phyloP scores from a whole-genome alignment of 2,329 filamentous ascomycete species.

The Aureobasidium sp. region DNA sequence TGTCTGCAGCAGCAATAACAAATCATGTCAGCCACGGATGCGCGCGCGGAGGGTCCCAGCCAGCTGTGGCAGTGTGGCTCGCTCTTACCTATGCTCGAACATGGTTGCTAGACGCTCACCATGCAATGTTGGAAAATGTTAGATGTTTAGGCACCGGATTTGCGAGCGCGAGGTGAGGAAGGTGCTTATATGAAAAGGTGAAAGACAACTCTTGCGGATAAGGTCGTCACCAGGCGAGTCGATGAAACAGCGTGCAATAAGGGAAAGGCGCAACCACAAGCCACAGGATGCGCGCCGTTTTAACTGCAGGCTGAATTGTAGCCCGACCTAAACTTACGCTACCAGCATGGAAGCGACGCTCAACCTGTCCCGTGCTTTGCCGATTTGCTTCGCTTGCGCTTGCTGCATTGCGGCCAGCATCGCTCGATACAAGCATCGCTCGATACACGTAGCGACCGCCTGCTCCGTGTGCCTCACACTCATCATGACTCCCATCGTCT shows the following conservation, averaged over 20 bases:
- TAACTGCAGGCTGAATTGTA: slow-evolving; percentile 11
- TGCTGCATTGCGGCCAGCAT: slow-evolving; percentile 1
- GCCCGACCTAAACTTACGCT: slow-evolving; percentile 10
- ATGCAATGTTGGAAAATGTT: not conserved
- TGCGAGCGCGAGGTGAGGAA: slow-evolving; percentile 5
- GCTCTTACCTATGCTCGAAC: slow-evolving; percentile 14
- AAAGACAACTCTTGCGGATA: slow-evolving; percentile 2
- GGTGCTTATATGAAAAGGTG: slow-evolving; percentile 3
- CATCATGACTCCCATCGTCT: not conserved
- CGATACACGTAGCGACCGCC: not conserved
- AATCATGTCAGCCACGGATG: slow-evolving; percentile 13
- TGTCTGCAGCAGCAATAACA: slow-evolving; percentile 43
- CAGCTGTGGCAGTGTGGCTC: slow-evolving; percentile 12
- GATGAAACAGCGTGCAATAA: slow-evolving; percentile 15
- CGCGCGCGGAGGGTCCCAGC: not conserved
- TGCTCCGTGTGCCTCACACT: not conserved
- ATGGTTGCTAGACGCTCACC: slow-evolving; percentile 4
- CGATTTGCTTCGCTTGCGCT: slow-evolving; percentile 13
- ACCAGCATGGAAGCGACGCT: slow-evolving; percentile 11
- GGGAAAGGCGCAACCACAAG: slow-evolving; percentile 14
- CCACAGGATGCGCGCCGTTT: slow-evolving; percentile 13
- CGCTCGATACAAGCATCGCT: not conserved
- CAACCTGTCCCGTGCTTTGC: slow-evolving; percentile 7
- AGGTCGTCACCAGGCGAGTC: slow-evolving; percentile 9
- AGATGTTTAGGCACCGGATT: not conserved